Base-by-base conservation (phyloP, 306 rosid genomes). In the Canavalia gladiata region DNA sequence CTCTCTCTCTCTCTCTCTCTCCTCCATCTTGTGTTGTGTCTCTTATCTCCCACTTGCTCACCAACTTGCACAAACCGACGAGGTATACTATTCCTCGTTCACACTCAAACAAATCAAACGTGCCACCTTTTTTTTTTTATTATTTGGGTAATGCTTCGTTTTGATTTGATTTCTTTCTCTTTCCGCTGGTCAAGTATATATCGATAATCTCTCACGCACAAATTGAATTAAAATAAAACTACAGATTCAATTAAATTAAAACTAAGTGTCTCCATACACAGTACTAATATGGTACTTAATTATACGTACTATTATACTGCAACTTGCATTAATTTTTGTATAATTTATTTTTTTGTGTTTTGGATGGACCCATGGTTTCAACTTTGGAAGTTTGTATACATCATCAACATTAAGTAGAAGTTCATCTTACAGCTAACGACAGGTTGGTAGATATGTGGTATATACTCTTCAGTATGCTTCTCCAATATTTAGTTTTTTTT, bases 41-140 rank as follows among this genome's bases (percentile, higher is more conserved):
- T 59, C 68, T 47, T 76, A 25, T 69, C 65, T 64, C 57, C 94
- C 83, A 88, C 88, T 85, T 92, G 92, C 84, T 37, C 45, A 7
- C 59, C 97, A 87, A 92, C 90, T 92, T 90, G 94, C 79, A 62
- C 69, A 42, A 79, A 81, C 78, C 59, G 80, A 82, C 87, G 70
- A 81, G 7, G 37, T 51, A 28, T 35, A 34, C 79, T 30, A 45
- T 87, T 84, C 77, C 4, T 68, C 78, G 2, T 59, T 69, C 78
- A 51, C 79, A 18, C 81, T 59, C 85, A 68, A 84, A 70, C 73
- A 67, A 62, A 31, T 13, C 45, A 13, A 18, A 46, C 65, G 28
- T 75, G 54, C 1, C 42, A 46, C 57, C 54, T 34, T 65, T 81
- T 74, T 42, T 45, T 2, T 30, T 10, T 29, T n/a, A 39, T n/a